Evolutionary conservation across 2,329 filamentous ascomycete species (phyloP), one percentile per base, ranked within the genome.

Genomic region (Phoma sp.): DNA sequence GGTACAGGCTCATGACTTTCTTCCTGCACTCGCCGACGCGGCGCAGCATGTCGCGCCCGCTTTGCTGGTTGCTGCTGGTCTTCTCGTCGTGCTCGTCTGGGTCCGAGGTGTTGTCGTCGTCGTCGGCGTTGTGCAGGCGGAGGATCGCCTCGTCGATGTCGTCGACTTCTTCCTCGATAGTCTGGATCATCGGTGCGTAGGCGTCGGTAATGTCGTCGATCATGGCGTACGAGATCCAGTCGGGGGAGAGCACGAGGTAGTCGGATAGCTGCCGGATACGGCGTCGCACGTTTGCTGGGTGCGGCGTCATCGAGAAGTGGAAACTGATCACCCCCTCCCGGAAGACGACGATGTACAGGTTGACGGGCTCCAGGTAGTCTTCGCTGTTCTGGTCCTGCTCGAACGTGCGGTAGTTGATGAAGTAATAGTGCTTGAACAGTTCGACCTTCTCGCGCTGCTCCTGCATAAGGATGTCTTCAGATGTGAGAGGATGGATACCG

Each of bases 131-230:
- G 71, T 97, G 93, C 60, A 97, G 83, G 63, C 86, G 83, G 48
- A 99, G 79, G 61, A 99, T 97, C 18, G 85, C 87, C 62, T 97
- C 93, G 68, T 99, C 95, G 61, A 99, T 98, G 55, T 96, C 90
- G 71, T 99, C 95, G 9, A 98, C 95, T 72, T 99, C 93, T 42
- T 96, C 88, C 74, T 99, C 95, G 46, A 99, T 96, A 23, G 84
- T 86, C 66, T 96, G 89, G 51, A 99, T 97, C 42, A 98, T 80
- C 0, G 95, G 95, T 5, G 89, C 90, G 69, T 97, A 99, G 2
- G 92, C 93, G 73, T 99, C 95, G 5, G 95, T 99, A 65, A 99
- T 96, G 72, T 99, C 95, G 76, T 99, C 95, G 60, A 98, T 97
- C 62, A 97, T 89, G 42, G 93, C 95, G 70, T 99, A 99, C 7